phyloP scores from a whole-genome alignment of 2,329 filamentous ascomycete species.

The Emmonsiellopsis sp. region DNA sequence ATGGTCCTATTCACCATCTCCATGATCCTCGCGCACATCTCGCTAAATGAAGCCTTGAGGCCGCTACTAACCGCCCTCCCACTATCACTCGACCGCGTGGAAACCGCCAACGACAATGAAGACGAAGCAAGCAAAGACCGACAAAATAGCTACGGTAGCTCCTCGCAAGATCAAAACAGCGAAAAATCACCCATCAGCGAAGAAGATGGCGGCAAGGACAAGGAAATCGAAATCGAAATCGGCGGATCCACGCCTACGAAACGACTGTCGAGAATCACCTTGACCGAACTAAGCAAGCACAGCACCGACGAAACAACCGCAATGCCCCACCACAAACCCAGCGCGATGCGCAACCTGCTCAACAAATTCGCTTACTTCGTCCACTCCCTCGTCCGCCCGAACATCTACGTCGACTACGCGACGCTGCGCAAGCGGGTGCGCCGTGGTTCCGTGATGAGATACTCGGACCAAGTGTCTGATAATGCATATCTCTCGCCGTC shows the following conservation, averaged over 20 bases:
- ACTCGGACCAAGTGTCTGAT: slow-evolving; percentile 51
- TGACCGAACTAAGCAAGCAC: background rate
- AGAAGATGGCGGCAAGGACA: background rate
- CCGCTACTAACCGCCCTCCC: slow-evolving; percentile 58
- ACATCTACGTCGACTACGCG: slow-evolving; percentile 66
- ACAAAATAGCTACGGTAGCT: background rate
- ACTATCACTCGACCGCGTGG: slow-evolving; percentile 51
- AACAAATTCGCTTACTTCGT: slow-evolving; percentile 13
- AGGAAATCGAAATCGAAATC: background rate
- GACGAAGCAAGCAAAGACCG: slow-evolving; percentile 10
- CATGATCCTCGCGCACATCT: slow-evolving; percentile 63
- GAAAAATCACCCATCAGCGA: background rate
- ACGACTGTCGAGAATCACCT: background rate
- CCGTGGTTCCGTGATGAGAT: slow-evolving; percentile 46
- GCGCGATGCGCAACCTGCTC: slow-evolving; percentile 7
- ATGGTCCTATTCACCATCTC: slow-evolving; percentile 68
- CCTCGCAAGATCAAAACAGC: background rate
- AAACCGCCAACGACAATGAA: slow-evolving; percentile 23
- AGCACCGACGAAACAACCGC: background rate
- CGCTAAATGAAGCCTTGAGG: slow-evolving; percentile 35
- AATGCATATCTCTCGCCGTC: slow-evolving; percentile 68
- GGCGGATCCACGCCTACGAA: background rate
- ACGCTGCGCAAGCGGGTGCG: slow-evolving; percentile 61
- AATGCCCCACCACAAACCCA: background rate
- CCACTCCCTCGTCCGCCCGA: slow-evolving; percentile 58